These are phyloP conservation scores for Ophiocordyceps camponoti-floridani DNA, from an alignment of 2,329 filamentous ascomycete genomes.

Conservation along the genomic window DNA sequence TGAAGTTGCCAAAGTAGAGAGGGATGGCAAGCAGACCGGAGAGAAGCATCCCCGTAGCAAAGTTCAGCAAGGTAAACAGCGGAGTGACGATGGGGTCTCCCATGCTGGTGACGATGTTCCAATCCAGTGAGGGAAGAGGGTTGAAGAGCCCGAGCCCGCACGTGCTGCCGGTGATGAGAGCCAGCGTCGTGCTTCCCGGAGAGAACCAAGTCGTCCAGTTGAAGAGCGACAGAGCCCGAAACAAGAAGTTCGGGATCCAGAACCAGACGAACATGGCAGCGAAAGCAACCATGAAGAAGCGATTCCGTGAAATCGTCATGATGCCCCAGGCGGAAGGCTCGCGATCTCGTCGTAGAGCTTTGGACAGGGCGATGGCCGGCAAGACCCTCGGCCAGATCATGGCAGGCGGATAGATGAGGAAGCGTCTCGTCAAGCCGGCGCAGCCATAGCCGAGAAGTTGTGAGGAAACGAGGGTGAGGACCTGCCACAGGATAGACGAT, in stretches of 20 bases:
- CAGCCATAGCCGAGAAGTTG: conserved; percentile 34
- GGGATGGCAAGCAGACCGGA: conserved; percentile 33
- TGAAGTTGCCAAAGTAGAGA: conserved; percentile 27
- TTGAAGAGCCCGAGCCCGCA: conserved; percentile 19
- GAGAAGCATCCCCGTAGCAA: conserved; percentile 20
- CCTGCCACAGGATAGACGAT: conserved; percentile 23
- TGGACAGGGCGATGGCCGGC: conserved; percentile 24
- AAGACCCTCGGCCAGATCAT: conserved; percentile 33
- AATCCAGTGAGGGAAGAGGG: conserved; percentile 20
- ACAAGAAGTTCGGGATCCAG: conserved; percentile 32
- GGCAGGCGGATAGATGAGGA: conserved; percentile 28
- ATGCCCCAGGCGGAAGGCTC: not conserved
- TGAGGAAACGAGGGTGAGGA: conserved; percentile 25
- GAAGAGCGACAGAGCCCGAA: conserved; percentile 24
- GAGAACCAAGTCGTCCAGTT: conserved; percentile 34
- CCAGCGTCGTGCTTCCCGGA: conserved; percentile 17
- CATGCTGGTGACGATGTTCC: conserved; percentile 15
- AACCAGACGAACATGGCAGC: conserved; percentile 29
- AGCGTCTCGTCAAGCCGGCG: conserved; percentile 25
- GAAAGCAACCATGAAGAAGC: conserved; percentile 24
- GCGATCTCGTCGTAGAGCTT: conserved; percentile 5
- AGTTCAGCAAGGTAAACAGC: conserved; percentile 12
- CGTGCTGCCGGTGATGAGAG: conserved; percentile 15
- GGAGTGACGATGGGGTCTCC: conserved; percentile 13
- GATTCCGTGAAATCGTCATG: conserved; percentile 10